Conservation (phyloP, 805 yeast genomes). For the Kuraishia capsulata region DNA sequence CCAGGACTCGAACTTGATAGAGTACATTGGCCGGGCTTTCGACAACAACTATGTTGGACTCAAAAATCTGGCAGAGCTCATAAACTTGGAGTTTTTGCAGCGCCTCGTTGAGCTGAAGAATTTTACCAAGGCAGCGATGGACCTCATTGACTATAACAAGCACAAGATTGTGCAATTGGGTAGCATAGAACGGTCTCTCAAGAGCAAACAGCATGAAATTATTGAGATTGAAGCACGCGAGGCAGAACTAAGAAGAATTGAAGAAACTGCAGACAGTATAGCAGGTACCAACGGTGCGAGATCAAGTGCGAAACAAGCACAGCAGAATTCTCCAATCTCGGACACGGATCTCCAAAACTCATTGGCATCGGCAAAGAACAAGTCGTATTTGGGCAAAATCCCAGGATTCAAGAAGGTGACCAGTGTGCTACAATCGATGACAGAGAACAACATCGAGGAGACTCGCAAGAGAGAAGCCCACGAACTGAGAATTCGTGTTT, state of each 20-base stretch:
- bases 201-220: slow-evolving; percentile 14
- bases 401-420: slow-evolving; percentile 26
- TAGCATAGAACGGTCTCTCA: slow-evolving; percentile 17
- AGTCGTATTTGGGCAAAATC: slow-evolving; percentile 18
- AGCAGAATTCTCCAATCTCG: slow-evolving; percentile 11
- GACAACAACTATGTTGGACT: slow-evolving; percentile 59
- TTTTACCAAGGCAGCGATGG: slow-evolving; percentile 20
- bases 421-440: slow-evolving; percentile 22
- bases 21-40: slow-evolving; percentile 77
- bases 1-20: slow-evolving; percentile 36
- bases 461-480: slow-evolving; percentile 21
- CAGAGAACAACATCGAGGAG: slow-evolving; percentile 24
- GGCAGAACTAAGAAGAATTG: slow-evolving; percentile 20
- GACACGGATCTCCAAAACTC: slow-evolving; percentile 23
- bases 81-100: slow-evolving; percentile 22
- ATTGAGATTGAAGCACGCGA: slow-evolving; percentile 20
- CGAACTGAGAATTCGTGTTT: slow-evolving; percentile 18
- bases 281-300: neutral
- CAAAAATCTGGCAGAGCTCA: slow-evolving; percentile 23
- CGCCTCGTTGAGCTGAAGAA: slow-evolving; percentile 23
- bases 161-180: slow-evolving; percentile 22
- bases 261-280: slow-evolving; percentile 14
- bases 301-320: neutral
- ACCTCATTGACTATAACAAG: slow-evolving; percentile 22
- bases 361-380: slow-evolving; percentile 16